Conservation (phyloP, 2,329 filamentous ascomycete genomes). For the Eurotiales sp. region DNA sequence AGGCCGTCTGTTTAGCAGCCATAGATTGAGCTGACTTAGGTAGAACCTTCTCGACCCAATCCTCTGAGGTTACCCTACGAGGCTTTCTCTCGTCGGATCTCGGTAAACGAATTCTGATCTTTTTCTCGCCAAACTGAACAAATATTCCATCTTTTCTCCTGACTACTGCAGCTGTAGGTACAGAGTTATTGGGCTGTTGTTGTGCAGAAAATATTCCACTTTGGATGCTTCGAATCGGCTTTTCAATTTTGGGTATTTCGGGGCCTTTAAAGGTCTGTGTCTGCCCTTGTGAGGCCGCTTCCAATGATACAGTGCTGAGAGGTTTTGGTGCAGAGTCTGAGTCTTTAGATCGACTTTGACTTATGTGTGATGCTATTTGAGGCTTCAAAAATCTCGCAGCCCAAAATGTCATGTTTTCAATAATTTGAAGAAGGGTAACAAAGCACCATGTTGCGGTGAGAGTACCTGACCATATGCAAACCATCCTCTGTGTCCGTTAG, state of each 20-base stretch:
- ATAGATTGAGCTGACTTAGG: not conserved
- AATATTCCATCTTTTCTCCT: not conserved
- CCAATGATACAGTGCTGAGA: not conserved
- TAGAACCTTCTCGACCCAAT: not conserved
- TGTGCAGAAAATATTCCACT: not conserved
- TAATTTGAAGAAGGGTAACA: conserved; percentile 1
- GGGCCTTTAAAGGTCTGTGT: not conserved
- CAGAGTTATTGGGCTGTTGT: not conserved
- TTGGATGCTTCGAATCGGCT: not conserved
- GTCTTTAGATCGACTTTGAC: not conserved
- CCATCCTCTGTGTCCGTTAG: not conserved
- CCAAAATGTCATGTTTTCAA: conserved; percentile 11
- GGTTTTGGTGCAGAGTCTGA: not conserved
- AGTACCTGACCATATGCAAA: conserved; percentile 6
- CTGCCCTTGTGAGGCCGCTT: not conserved
- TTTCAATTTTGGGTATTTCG: not conserved
- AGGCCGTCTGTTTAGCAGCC: not conserved
- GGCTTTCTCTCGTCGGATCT: conserved; percentile 1
- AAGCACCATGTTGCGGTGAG: conserved; percentile 7
- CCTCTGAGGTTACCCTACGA: not conserved
- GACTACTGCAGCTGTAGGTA: not conserved
- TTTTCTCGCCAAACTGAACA: not conserved
- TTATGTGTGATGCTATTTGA: conserved; percentile 1
- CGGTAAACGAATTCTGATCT: not conserved
- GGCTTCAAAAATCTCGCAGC: conserved; percentile 8